Conservation (phyloP, 1,284 basidiomycete genomes). For the Pyrrhoderma lamaoense region DNA sequence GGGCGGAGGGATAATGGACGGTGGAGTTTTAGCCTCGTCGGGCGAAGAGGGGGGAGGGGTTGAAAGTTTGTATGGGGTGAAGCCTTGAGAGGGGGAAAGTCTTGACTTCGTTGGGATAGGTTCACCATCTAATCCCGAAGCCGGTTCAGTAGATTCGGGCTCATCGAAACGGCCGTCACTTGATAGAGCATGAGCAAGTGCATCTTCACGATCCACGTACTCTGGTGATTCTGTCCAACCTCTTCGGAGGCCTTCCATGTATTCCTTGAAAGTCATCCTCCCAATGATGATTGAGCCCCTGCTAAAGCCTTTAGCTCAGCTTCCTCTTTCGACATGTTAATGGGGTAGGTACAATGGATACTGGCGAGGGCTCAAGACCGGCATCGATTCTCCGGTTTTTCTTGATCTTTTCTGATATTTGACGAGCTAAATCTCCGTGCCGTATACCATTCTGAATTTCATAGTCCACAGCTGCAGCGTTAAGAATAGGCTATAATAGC, state of each 20-base stretch:
- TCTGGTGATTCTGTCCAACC: conserved; percentile 81
- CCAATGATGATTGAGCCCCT: conserved; percentile 88
- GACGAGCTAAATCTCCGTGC: conserved; percentile 77
- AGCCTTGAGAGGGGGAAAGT: conserved; percentile 33
- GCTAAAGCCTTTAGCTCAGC: conserved; percentile 59
- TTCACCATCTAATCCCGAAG: conserved; percentile 28
- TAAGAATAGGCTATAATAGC: conserved; percentile 72
- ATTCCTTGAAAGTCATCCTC: conserved; percentile 90
- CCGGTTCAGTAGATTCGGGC: conserved; percentile 28
- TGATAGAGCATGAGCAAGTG: conserved; percentile 60
- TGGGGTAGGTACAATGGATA: conserved; percentile 46
- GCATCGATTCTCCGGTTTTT: conserved; percentile 53
- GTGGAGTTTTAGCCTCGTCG: conserved; percentile 21
- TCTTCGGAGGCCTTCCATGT: conserved; percentile 75
- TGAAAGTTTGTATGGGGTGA: conserved; percentile 34
- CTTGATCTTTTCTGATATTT: conserved; percentile 68
- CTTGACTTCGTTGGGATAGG: conserved; percentile 36
- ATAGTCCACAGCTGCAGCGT: conserved; percentile 92
- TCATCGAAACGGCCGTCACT: conserved; percentile 75
- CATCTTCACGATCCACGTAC: conserved; percentile 69
- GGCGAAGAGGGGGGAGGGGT: conserved; percentile 24
- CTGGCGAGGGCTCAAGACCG: conserved; percentile 51
- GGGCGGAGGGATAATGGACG: conserved; percentile 37
- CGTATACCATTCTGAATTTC: conserved; percentile 76
- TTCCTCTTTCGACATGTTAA: conserved; percentile 49